A percentile compares a stretch with the other conserved stretches of the same genome.
These are phyloP conservation scores for Pterocarpus santalinus DNA, from an alignment of 306 rosid species.

Conservation along the genomic window DNA sequence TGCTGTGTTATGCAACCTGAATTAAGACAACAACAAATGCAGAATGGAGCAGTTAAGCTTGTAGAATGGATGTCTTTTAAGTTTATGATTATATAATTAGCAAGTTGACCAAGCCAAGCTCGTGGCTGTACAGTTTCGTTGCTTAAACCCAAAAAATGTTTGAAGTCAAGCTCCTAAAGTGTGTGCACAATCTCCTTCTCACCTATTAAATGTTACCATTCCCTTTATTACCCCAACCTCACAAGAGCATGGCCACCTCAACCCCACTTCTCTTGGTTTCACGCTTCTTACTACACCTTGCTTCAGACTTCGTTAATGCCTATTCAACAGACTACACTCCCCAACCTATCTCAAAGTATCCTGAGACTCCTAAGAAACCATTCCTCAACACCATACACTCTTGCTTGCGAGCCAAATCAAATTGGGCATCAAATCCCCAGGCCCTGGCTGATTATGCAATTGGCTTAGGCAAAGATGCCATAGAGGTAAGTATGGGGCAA, in stretches of 20 bases:
- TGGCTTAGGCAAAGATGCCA: conserved; percentile 78
- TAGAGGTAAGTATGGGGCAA: conserved; percentile 74
- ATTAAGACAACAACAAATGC: no score
- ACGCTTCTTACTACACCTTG: conserved; percentile 51
- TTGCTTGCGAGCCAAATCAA: conserved; percentile 66
- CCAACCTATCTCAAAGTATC: conserved; percentile 12
- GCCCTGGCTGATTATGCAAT: conserved; percentile 77
- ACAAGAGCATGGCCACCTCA: conserved; percentile 54
- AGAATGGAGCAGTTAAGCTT: no score
- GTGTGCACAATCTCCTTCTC: conserved; percentile 64
- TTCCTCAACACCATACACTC: conserved; percentile 70
- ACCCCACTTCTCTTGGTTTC: conserved; percentile 44
- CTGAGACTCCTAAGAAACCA: conserved; percentile 31
- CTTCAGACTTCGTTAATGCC: conserved; percentile 50
- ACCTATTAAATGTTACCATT: conserved; percentile 41
- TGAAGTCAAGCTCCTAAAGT: conserved; percentile 49
- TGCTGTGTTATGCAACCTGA: no score
- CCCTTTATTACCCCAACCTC: conserved; percentile 22
- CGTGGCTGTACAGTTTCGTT: conserved; percentile 65
- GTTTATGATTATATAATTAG: conserved; percentile 15
- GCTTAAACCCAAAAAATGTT: conserved; percentile 32
- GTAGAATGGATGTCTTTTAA: no score
- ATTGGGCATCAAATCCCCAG: conserved; percentile 72
- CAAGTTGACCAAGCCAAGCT: conserved; percentile 54
- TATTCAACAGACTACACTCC: conserved; percentile 22